Conservation (phyloP, 1,284 basidiomycete genomes). For the Boletellus sp. region DNA sequence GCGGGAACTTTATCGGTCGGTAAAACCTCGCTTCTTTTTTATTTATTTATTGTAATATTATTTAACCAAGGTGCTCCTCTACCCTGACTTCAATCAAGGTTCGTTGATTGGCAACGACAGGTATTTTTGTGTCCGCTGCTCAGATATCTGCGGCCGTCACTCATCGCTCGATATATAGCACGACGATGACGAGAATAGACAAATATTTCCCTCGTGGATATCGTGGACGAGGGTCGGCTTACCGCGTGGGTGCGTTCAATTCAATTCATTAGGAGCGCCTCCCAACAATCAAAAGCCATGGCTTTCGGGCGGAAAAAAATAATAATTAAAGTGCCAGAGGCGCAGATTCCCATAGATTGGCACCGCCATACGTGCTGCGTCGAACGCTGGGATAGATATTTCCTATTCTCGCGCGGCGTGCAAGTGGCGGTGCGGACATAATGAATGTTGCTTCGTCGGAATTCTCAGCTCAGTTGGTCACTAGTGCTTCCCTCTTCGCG, state of each 20-base stretch:
- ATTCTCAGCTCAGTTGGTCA: slow-evolving; percentile 28
- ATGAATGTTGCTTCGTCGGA: slow-evolving; percentile 28
- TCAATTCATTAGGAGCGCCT: background rate
- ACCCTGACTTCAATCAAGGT: slow-evolving; percentile 9
- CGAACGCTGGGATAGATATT: slow-evolving; percentile 36
- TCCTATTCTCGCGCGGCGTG: slow-evolving; percentile 48
- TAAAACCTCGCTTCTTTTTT: slow-evolving; percentile 2
- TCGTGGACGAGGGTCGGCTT: slow-evolving; percentile 9
- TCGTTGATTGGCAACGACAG: slow-evolving; percentile 15
- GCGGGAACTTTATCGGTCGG: slow-evolving; percentile 27
- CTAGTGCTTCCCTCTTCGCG: slow-evolving; percentile 46
- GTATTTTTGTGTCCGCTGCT: slow-evolving; percentile 12
- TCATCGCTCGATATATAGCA: background rate
- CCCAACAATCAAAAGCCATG: background rate
- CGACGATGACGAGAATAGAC: slow-evolving; percentile 5
- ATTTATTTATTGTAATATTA: slow-evolving; percentile 1
- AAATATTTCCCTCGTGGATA: slow-evolving; percentile 12
- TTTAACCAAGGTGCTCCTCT: slow-evolving; percentile 11
- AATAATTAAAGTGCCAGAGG: slow-evolving; percentile 36
- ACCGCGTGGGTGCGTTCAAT: slow-evolving; percentile 9
- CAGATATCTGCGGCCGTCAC: background rate
- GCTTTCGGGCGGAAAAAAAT: background rate
- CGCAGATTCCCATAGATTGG: slow-evolving; percentile 39
- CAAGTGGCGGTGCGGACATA: slow-evolving; percentile 40
- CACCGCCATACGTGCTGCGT: slow-evolving; percentile 46